phyloP scores from a whole-genome alignment of 768 basidiomycete genomes.

The Termitomyces sp. region DNA sequence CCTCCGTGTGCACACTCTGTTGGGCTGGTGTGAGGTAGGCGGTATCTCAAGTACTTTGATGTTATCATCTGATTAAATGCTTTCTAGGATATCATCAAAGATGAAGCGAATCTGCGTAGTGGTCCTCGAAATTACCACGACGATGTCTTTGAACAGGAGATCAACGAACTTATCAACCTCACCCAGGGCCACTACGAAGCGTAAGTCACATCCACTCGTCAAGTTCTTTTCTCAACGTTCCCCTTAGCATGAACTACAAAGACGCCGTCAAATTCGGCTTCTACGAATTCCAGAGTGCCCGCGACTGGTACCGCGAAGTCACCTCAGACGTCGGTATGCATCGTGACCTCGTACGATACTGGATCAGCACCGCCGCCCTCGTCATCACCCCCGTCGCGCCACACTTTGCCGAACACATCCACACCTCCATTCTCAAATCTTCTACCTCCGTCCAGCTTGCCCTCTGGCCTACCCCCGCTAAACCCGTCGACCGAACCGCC shows the following conservation, averaged over 20 bases:
- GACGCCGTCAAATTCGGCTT: slow-evolving; percentile 94
- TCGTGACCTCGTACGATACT: slow-evolving; percentile 77
- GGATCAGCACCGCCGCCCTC: slow-evolving; percentile 79
- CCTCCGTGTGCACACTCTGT: slow-evolving; percentile 83
- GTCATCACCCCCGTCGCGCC: slow-evolving; percentile 86
- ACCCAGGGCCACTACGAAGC: slow-evolving; percentile 78
- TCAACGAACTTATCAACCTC: slow-evolving; percentile 79
- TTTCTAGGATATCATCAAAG: slow-evolving; percentile 76
- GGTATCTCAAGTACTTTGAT: not conserved
- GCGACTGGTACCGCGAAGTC: slow-evolving; percentile 96
- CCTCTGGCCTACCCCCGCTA: slow-evolving; percentile 70
- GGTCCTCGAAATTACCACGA: slow-evolving; percentile 85
- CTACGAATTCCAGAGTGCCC: slow-evolving; percentile 88
- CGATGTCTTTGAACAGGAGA: slow-evolving; percentile 85
- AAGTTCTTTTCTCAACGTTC: not conserved
- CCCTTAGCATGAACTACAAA: slow-evolving; percentile 84
- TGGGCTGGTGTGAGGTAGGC: slow-evolving; percentile 87
- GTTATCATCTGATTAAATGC: slow-evolving; percentile 6
- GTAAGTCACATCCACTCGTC: slow-evolving; percentile 40
- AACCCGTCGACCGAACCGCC: slow-evolving; percentile 56
- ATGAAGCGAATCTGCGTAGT: slow-evolving; percentile 64
- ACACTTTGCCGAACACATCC: slow-evolving; percentile 92
- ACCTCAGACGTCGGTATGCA: slow-evolving; percentile 91
- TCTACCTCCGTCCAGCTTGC: slow-evolving; percentile 78
- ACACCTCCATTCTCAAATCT: slow-evolving; percentile 70